Percentiles rank a stretch among this genome's conserved stretches.
Evolutionary conservation across 2,329 filamentous ascomycete genomes (phyloP).

Genomic region (Pseudohalonectria lignicola): DNA sequence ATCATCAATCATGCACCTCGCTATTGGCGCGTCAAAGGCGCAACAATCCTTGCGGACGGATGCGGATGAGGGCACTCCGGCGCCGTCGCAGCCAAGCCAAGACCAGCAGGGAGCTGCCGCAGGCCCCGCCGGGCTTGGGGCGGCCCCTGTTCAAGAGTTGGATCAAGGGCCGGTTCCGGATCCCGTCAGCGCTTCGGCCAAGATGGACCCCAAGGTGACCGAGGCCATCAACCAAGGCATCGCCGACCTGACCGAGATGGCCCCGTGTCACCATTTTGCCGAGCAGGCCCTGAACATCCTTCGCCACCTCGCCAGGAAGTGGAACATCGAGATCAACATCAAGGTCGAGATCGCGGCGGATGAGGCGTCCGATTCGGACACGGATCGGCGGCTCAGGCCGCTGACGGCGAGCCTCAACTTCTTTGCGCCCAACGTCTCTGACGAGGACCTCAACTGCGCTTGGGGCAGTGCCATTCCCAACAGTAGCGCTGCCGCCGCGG

Average conservation of each 20-base stretch:
- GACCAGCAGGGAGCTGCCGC: background rate
- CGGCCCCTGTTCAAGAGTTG: background rate
- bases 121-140: background rate
- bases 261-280: conserved; percentile 48
- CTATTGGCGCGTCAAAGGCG: conserved; percentile 30
- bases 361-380: conserved; percentile 13
- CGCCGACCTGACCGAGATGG: conserved; percentile 48
- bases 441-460: conserved; percentile 34
- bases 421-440: conserved; percentile 37
- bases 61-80: conserved; percentile 1
- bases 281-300: conserved; percentile 50
- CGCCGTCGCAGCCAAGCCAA: conserved; percentile 7
- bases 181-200: conserved; percentile 9
- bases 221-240: conserved; percentile 42
- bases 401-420: conserved; percentile 44
- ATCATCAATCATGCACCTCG: conserved; percentile 49
- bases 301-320: conserved; percentile 44
- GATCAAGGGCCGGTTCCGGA: conserved; percentile 7
- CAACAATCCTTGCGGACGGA: background rate
- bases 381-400: conserved; percentile 23
- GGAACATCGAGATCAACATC: conserved; percentile 33
- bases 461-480: conserved; percentile 23
- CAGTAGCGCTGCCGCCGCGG: background rate
- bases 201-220: conserved; percentile 27
- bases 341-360: background rate